Conservation (phyloP, 2,329 filamentous ascomycete species). For the Epichloe gansuensis region DNA sequence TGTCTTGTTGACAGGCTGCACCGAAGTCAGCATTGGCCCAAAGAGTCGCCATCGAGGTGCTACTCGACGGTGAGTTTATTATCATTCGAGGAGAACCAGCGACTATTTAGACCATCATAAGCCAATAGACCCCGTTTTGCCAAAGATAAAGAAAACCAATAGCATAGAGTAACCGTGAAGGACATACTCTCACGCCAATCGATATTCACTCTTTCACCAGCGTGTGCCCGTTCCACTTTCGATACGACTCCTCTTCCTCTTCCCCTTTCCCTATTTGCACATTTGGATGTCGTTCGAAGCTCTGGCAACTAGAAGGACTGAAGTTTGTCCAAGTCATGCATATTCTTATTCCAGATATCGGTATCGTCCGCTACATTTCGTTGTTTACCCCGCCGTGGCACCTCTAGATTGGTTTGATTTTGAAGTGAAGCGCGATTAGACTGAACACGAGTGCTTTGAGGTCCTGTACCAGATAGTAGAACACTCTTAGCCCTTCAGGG, state of each 20-base stretch:
- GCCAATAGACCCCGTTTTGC: too few relatives aligned
- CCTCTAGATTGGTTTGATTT: conserved; percentile 65
- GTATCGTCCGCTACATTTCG: too few relatives aligned
- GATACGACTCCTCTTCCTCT: background rate
- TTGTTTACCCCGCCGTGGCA: background rate
- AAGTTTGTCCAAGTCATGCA: too few relatives aligned
- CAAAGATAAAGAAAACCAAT: too few relatives aligned
- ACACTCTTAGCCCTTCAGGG: conserved; percentile 88
- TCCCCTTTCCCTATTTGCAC: background rate
- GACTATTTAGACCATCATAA: too few relatives aligned
- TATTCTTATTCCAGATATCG: too few relatives aligned
- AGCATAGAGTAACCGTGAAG: background rate
- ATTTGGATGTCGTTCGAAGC: background rate
- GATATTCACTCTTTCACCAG: too few relatives aligned
- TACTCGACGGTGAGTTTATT: background rate
- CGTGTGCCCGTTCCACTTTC: too few relatives aligned
- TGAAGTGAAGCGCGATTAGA: conserved; percentile 92
- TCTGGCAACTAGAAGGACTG: background rate
- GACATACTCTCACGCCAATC: background rate
- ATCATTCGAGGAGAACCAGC: background rate
- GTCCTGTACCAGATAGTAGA: conserved; percentile 97
- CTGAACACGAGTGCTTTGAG: conserved; percentile 95
- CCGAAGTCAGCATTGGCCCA: too few relatives aligned
- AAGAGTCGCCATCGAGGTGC: background rate
- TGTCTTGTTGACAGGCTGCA: too few relatives aligned